These are phyloP conservation scores for Coemansia sp. DNA, from an alignment of 192 early-diverging fungal genomes.

Conservation along the genomic window DNA sequence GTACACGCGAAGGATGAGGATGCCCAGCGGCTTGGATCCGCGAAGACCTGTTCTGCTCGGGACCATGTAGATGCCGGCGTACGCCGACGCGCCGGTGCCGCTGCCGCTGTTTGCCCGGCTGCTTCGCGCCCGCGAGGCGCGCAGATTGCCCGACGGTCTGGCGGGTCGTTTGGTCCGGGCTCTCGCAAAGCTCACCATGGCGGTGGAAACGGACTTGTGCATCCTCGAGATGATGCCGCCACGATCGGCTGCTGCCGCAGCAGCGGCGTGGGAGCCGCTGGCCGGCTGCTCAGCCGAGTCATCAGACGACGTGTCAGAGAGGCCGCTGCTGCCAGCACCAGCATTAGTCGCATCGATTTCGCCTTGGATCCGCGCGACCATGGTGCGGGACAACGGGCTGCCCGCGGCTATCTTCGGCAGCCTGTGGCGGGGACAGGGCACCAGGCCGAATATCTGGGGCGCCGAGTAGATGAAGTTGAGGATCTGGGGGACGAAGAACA, in stretches of 20 bases:
- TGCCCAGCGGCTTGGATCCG: conserved; percentile 33
- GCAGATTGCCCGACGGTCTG: background rate
- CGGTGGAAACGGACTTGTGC: conserved; percentile 35
- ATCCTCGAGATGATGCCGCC: background rate
- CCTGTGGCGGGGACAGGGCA: conserved; percentile 94
- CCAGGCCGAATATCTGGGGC: conserved; percentile 92
- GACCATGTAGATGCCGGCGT: conserved; percentile 29
- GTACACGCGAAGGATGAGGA: conserved; percentile 30
- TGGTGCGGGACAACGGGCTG: conserved; percentile 18
- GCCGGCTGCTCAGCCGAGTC: background rate
- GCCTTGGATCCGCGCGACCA: conserved; percentile 19
- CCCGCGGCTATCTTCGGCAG: conserved; percentile 65
- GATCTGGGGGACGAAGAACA: conserved; percentile 95
- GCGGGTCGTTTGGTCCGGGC: conserved; percentile 22
- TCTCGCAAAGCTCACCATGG: conserved; percentile 50
- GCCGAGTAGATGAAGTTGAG: conserved; percentile 97
- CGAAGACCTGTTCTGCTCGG: conserved; percentile 41
- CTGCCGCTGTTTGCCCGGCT: background rate
- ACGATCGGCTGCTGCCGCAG: background rate
- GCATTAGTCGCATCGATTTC: conserved; percentile 15
- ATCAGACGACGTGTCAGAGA: conserved; percentile 22
- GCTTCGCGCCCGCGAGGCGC: background rate
- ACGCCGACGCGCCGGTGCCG: background rate
- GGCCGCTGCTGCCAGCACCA: background rate
- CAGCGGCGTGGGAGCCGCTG: background rate